A percentile compares a stretch with the other conserved stretches of the same genome.
Evolutionary conservation across 2,329 filamentous ascomycete species (phyloP).

Genomic region (Aspergillus versicolor): DNA sequence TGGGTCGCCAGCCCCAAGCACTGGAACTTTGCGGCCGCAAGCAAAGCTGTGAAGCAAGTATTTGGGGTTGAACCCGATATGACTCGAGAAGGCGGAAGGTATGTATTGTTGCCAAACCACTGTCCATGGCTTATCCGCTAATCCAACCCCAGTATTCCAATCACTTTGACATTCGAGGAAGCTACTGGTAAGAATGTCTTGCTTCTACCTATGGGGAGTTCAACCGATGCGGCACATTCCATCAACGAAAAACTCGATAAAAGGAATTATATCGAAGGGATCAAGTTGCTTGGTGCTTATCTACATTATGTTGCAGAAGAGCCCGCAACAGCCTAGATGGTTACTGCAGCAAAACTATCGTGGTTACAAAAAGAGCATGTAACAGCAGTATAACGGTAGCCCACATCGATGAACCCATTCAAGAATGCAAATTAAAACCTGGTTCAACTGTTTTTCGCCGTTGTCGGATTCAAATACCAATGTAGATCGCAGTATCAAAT

Average conservation of each 20-base stretch:
- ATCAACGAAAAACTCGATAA: conserved; percentile 99
- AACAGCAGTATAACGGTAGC: neutral
- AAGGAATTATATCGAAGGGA: conserved; percentile 97
- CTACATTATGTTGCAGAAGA: conserved; percentile 95
- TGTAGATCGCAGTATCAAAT: no score
- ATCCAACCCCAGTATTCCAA: conserved; percentile 72
- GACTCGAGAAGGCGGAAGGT: conserved; percentile 91
- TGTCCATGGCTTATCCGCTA: conserved; percentile 17
- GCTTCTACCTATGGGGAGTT: conserved; percentile 93
- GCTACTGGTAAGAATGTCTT: conserved; percentile 97
- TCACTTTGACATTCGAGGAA: conserved; percentile 95
- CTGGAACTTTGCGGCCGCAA: conserved; percentile 95
- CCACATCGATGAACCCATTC: neutral
- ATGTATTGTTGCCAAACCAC: conserved; percentile 31
- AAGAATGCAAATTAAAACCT: neutral
- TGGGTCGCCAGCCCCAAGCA: conserved; percentile 97
- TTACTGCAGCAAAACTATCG: neutral
- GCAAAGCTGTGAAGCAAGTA: conserved; percentile 93
- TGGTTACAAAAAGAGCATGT: neutral
- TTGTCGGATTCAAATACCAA: neutral
- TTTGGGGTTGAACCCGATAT: conserved; percentile 93
- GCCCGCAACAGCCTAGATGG: conserved; percentile 47
- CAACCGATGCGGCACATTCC: conserved; percentile 92
- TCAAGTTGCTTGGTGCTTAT: conserved; percentile 91
- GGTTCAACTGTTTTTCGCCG: neutral